A percentile compares a stretch with the other conserved stretches of the same genome.
Evolutionary conservation across 345 rosid species (phyloP).

Genomic region (Acer negundo): DNA sequence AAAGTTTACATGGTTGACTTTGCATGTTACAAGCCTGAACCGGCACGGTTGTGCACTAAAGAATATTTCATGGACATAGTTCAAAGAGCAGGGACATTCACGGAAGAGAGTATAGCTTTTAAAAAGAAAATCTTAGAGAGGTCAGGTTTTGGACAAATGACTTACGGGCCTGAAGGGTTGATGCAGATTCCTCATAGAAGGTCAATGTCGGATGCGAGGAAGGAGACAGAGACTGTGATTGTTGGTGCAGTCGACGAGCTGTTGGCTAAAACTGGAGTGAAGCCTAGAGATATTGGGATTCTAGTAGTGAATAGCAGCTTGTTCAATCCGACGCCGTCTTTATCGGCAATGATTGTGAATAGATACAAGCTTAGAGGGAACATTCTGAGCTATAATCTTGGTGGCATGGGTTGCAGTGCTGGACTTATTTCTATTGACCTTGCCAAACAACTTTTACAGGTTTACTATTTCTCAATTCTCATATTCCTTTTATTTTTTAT

Average conservation of each 20-base stretch:
- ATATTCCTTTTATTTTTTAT: no score
- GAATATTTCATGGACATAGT: neutral
- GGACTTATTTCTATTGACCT: conserved; percentile 59
- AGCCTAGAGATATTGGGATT: conserved; percentile 48
- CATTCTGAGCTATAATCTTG: conserved; percentile 51
- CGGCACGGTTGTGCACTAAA: neutral
- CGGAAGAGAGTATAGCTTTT: conserved; percentile 8
- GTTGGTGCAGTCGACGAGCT: conserved; percentile 53
- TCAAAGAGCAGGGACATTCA: neutral
- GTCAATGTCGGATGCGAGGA: conserved; percentile 42
- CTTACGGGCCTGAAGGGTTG: neutral
- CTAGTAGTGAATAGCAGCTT: conserved; percentile 54
- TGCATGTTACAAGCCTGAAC: conserved; percentile 26
- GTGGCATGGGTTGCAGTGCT: conserved; percentile 68
- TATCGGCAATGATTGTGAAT: conserved; percentile 48
- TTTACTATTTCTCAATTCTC: neutral
- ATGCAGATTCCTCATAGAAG: conserved; percentile 10
- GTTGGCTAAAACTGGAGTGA: conserved; percentile 42
- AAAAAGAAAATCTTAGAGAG: conserved; percentile 9
- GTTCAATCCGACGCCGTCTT: conserved; percentile 54
- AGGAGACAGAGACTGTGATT: conserved; percentile 44
- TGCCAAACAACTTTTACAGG: conserved; percentile 63
- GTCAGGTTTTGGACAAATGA: conserved; percentile 14
- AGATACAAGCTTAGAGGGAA: conserved; percentile 52
- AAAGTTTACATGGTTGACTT: conserved; percentile 24